phyloP scores from a whole-genome alignment of 208 protist genomes.

The Angomonas deanei region DNA sequence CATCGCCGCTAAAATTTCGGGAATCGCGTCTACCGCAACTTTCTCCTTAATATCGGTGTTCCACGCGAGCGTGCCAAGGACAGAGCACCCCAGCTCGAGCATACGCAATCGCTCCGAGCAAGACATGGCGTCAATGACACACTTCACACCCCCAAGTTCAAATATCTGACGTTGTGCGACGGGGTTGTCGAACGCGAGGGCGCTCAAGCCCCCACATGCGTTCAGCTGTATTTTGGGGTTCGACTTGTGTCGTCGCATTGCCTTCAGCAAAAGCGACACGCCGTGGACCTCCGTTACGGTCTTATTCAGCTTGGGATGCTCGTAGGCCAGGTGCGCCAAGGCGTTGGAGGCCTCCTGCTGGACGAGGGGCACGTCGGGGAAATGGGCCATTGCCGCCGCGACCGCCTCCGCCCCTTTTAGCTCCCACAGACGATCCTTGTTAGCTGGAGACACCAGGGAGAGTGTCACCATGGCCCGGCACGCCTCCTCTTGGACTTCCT shows the following conservation, averaged over 20 bases:
- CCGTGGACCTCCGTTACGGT: constrained; percentile 71
- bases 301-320: constrained; percentile 77
- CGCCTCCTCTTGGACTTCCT: constrained; percentile 87
- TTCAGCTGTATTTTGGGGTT: constrained; percentile 88
- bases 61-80: constrained; percentile 88
- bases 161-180: constrained; percentile 88
- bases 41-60: constrained; percentile 89
- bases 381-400: constrained; percentile 70
- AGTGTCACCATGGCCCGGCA: constrained; percentile 88
- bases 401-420: constrained; percentile 67
- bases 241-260: constrained; percentile 70
- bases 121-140: constrained; percentile 84
- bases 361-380: constrained; percentile 64
- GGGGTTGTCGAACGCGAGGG: constrained; percentile 89
- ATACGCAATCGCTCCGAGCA: constrained; percentile 86
- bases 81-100: constrained; percentile 88
- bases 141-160: constrained; percentile 78
- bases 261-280: constrained; percentile 62
- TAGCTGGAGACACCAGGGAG: constrained; percentile 69
- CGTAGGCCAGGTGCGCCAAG: constrained; percentile 87
- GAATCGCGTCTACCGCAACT: constrained; percentile 77
- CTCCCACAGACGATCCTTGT: constrained; percentile 82
- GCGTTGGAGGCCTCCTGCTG: constrained; percentile 91
- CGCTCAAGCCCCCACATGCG: constrained; percentile 86
- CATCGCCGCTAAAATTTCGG: constrained; percentile 85